Percentiles rank a stretch among this genome's conserved stretches.
phyloP scores from a whole-genome alignment of 805 yeast genomes.

The Wickerhamomyces rabaulensis region DNA sequence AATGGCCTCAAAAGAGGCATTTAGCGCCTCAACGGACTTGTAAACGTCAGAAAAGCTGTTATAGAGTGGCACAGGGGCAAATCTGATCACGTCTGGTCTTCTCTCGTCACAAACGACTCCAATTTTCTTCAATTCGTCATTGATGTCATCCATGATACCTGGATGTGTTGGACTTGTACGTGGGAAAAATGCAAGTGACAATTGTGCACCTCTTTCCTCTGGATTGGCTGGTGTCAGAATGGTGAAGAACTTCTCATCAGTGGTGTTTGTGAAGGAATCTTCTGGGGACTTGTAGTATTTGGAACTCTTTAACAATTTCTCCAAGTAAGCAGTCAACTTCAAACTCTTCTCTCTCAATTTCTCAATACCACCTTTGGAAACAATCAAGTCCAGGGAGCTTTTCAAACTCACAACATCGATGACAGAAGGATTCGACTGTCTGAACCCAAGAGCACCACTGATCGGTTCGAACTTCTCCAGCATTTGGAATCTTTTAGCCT shows the following conservation, averaged over 20 bases:
- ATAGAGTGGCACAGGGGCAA: conserved; percentile 86
- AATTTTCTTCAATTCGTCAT: conserved; percentile 36
- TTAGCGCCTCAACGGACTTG: conserved; percentile 38
- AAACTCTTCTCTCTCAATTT: conserved; percentile 51
- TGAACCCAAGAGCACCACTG: conserved; percentile 78
- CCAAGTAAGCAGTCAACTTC: conserved; percentile 52
- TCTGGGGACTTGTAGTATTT: conserved; percentile 36
- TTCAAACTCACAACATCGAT: conserved; percentile 72
- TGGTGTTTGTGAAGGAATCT: conserved; percentile 15
- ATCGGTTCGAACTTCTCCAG: conserved; percentile 72
- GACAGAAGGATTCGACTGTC: conserved; percentile 90
- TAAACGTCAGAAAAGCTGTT: conserved; percentile 67
- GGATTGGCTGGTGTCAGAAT: conserved; percentile 68
- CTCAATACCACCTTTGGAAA: conserved; percentile 58
- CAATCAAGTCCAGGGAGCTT: conserved; percentile 58
- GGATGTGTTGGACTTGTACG: conserved; percentile 28
- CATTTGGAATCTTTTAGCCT: conserved; percentile 72
- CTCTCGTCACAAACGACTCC: conserved; percentile 87
- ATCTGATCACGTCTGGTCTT: conserved; percentile 80
- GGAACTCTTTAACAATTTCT: conserved; percentile 40
- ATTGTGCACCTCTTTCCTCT: conserved; percentile 70
- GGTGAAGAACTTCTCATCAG: conserved; percentile 34
- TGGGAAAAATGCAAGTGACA: conserved; percentile 66
- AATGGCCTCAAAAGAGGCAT: conserved; percentile 23
- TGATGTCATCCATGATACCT: conserved; percentile 59